These are phyloP conservation scores for Leccinum longicurvipes DNA, from an alignment of 768 basidiomycete species.

Conservation along the genomic window DNA sequence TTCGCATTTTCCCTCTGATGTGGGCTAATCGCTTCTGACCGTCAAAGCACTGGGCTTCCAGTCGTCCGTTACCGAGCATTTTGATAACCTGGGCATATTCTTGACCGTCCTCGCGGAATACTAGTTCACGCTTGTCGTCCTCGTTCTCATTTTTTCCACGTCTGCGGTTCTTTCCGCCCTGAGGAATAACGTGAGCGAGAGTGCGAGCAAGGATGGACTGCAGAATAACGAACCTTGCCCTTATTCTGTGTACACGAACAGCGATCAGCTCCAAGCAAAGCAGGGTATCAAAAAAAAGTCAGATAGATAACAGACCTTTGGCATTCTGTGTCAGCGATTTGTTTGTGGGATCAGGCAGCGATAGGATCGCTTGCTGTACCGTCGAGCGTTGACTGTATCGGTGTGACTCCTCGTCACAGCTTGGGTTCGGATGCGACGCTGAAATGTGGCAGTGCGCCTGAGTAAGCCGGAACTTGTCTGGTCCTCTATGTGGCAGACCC, in stretches of 20 bases:
- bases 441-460: conserved; percentile 11
- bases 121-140: conserved; percentile 96
- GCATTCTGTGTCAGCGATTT: conserved; percentile 13
- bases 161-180: conserved; percentile 99
- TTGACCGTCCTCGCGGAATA: conserved; percentile 98
- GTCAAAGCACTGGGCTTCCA: conserved; percentile 97
- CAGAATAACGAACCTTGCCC: conserved; percentile 21
- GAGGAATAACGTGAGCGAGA: conserved; percentile 8
- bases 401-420: not conserved
- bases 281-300: too few species aligned
- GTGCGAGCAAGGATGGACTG: not conserved
- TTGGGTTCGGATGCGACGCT: not conserved
- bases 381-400: not conserved
- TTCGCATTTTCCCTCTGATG: conserved; percentile 98
- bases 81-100: conserved; percentile 98
- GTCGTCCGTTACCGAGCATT: conserved; percentile 97
- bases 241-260: conserved; percentile 20
- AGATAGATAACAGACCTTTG: conserved; percentile 17
- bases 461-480: not conserved
- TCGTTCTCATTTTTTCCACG: conserved; percentile 99
- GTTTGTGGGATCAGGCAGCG: not conserved
- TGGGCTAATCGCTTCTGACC: conserved; percentile 97
- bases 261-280: not conserved
- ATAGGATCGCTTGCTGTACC: not conserved
- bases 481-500: too few species aligned